These are phyloP conservation scores for Cutaneotrichosporon mucoides DNA, from an alignment of 1,284 basidiomycete species.

Conservation along the genomic window DNA sequence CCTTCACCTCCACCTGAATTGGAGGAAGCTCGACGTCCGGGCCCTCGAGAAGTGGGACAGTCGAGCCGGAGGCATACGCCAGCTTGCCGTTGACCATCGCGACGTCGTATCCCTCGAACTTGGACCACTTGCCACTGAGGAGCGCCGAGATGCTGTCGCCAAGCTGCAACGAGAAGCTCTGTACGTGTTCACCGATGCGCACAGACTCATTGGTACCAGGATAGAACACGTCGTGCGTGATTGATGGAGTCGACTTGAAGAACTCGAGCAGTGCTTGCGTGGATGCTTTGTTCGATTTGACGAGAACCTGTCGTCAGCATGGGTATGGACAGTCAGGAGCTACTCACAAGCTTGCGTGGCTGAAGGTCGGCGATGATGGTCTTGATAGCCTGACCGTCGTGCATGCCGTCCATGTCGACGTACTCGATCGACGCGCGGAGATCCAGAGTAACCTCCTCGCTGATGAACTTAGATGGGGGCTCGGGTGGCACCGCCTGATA, in stretches of 20 bases:
- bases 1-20: constrained; percentile 22
- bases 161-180: constrained; percentile 87
- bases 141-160: constrained; percentile 78
- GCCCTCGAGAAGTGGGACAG: constrained; percentile 54
- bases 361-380: constrained; percentile 95
- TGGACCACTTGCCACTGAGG: constrained; percentile 69
- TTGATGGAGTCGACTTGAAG: constrained; percentile 71
- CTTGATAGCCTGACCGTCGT: constrained; percentile 94
- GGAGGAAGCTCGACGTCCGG: constrained; percentile 59
- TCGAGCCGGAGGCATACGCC: constrained; percentile 73
- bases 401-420: constrained; percentile 92
- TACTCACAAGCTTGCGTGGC: constrained; percentile 78
- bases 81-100: constrained; percentile 84
- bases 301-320: constrained; percentile 59
- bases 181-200: constrained; percentile 91
- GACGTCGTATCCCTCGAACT: constrained; percentile 97
- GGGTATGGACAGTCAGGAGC: background rate
- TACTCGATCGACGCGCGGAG: constrained; percentile 80
- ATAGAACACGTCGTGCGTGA: constrained; percentile 86
- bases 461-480: constrained; percentile 86
- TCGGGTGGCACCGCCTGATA: constrained; percentile 66
- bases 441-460: constrained; percentile 67
- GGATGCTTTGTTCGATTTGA: constrained; percentile 67
- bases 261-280: constrained; percentile 71
- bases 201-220: constrained; percentile 69